phyloP scores from a whole-genome alignment of 1,139 yeast species.

The Sugiyamaella novakii region DNA sequence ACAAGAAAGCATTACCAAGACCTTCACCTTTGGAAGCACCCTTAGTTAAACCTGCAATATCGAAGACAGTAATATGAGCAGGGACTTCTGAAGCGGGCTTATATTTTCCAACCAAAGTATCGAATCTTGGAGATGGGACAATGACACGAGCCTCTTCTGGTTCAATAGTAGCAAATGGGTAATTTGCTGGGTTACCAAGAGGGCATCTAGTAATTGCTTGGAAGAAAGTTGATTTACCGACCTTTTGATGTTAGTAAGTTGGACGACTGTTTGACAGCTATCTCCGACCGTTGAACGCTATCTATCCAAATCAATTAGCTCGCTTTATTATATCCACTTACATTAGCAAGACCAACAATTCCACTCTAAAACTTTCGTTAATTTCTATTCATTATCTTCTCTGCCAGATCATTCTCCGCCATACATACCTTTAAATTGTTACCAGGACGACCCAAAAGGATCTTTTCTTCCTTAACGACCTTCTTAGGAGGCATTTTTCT shows the following conservation, averaged over 20 bases:
- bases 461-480: slow-evolving; percentile 84
- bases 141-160: slow-evolving; percentile 98
- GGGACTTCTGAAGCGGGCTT: slow-evolving; percentile 88
- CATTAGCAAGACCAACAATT: slow-evolving; percentile 92
- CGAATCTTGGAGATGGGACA: slow-evolving; percentile 92
- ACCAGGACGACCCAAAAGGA: slow-evolving; percentile 97
- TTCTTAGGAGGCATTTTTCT: slow-evolving; percentile 92
- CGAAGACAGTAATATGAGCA: slow-evolving; percentile 90
- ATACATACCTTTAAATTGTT: slow-evolving; percentile 47
- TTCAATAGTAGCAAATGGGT: slow-evolving; percentile 97
- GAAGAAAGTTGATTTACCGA: slow-evolving; percentile 84
- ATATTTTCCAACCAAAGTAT: slow-evolving; percentile 68
- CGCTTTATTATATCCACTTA: slow-evolving; percentile 20
- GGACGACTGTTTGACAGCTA: neutral
- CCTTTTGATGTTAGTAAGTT: slow-evolving; percentile 67
- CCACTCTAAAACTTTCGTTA: slow-evolving; percentile 54
- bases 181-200: slow-evolving; percentile 96
- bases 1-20: slow-evolving; percentile 95
- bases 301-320: neutral
- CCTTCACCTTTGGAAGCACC: slow-evolving; percentile 99
- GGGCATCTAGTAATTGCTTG: slow-evolving; percentile 83
- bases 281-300: neutral
- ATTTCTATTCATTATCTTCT: neutral
- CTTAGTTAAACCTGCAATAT: slow-evolving; percentile 96
- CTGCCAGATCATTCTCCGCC: neutral